Evolutionary conservation across 2,329 filamentous ascomycete species (phyloP).

Genomic region (Ceratocystiopsis minuta): DNA sequence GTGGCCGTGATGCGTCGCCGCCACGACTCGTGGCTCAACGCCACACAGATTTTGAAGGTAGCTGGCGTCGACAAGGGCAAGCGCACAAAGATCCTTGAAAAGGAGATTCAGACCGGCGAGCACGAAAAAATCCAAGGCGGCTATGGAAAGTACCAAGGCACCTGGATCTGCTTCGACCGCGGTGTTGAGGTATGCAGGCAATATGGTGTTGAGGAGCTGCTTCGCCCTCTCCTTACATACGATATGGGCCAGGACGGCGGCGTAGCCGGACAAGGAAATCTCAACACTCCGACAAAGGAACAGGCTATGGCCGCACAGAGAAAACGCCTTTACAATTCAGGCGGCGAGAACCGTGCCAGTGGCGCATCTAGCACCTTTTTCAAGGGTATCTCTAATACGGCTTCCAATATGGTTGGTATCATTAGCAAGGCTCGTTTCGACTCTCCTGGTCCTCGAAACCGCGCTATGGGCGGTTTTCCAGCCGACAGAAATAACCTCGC

Average conservation of each 20-base stretch:
- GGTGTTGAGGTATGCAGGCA: constrained; percentile 81
- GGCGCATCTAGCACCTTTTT: constrained; percentile 76
- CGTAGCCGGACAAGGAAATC: constrained; percentile 49
- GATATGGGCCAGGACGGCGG: constrained; percentile 64
- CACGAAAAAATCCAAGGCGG: constrained; percentile 98
- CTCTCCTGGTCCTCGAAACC: constrained; percentile 55
- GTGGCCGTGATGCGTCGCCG: constrained; percentile 92
- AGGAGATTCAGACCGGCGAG: constrained; percentile 88
- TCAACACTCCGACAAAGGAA: constrained; percentile 95
- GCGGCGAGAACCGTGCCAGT: constrained; percentile 47
- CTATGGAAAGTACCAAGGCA: constrained; percentile 97
- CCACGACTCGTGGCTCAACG: constrained; percentile 91
- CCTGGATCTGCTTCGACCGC: constrained; percentile 90
- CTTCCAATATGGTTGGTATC: constrained; percentile 81
- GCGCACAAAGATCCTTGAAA: constrained; percentile 92
- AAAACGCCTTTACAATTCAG: constrained; percentile 76
- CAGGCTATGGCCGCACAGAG: constrained; percentile 93
- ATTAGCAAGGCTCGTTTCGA: constrained; percentile 94
- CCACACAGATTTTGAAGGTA: constrained; percentile 94
- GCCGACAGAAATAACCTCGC: constrained; percentile 34
- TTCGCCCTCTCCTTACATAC: constrained; percentile 60
- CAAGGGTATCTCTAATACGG: constrained; percentile 86
- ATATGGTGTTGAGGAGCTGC: constrained; percentile 57
- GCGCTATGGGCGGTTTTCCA: constrained; percentile 10
- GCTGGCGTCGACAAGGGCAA: constrained; percentile 95